phyloP scores from a whole-genome alignment of 495 filamentous ascomycete species.

The Aspergillus bertholletiae region DNA sequence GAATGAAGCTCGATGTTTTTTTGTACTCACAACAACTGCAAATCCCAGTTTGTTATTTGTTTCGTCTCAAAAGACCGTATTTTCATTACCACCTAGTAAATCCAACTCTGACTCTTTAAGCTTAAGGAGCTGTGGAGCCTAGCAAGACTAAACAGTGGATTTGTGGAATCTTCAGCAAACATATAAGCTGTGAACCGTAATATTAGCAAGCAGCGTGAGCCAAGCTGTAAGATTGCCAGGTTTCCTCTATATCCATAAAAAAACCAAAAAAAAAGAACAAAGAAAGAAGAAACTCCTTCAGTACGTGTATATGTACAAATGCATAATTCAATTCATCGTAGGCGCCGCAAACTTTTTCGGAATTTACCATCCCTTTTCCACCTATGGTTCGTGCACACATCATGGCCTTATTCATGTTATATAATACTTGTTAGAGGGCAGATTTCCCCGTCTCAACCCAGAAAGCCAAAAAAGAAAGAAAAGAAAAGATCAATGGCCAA shows the following conservation, averaged over 20 bases:
- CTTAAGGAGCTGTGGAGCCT: neutral
- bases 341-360: neutral
- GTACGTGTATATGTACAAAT: neutral
- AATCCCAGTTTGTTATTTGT: neutral
- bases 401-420: slow-evolving; percentile 8
- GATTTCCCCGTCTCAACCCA: neutral
- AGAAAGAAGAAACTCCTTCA: neutral
- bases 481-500: too few relatives aligned
- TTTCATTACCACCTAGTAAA: too few relatives aligned
- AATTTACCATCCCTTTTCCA: neutral
- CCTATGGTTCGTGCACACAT: slow-evolving; percentile 6
- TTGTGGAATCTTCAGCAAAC: too few relatives aligned
- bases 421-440: neutral
- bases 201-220: neutral
- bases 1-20: slow-evolving; percentile 2
- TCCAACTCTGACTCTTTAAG: too few relatives aligned
- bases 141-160: too few relatives aligned
- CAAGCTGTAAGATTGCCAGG: neutral
- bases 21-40: neutral
- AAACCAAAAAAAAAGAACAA: neutral
- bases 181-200: neutral
- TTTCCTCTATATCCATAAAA: neutral
- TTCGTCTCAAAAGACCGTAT: neutral
- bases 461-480: too few relatives aligned
- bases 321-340: neutral